Conservation (phyloP, 2,329 filamentous ascomycete genomes). For the Calonectria henricotiae region DNA sequence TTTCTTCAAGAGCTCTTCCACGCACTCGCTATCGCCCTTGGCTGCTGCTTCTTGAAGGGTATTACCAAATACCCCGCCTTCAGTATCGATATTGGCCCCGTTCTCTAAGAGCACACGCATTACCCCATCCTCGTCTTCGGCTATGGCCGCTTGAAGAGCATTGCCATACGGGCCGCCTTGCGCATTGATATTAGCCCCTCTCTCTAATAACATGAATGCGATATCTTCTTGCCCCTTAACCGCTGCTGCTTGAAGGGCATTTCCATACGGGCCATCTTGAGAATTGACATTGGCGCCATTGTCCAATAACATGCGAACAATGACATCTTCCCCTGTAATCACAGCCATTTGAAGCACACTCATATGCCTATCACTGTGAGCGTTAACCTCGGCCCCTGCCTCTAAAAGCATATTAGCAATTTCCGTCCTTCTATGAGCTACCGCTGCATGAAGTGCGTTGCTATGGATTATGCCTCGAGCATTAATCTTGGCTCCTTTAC, state of each 20-base stretch:
- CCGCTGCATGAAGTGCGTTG: background rate
- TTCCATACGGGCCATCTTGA: background rate
- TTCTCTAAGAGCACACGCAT: background rate
- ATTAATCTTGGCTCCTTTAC: background rate
- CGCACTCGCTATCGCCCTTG: background rate
- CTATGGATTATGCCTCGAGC: background rate
- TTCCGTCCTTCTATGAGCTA: background rate
- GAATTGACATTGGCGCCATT: background rate
- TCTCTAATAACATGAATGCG: no score
- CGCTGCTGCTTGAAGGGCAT: no score
- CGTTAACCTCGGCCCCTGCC: background rate
- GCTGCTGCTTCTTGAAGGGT: background rate
- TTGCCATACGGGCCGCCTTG: background rate
- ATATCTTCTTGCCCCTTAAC: no score
- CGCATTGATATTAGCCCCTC: no score
- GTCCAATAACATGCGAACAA: background rate
- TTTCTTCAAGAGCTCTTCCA: background rate
- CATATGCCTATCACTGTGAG: background rate
- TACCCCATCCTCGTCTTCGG: background rate
- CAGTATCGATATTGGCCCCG: background rate
- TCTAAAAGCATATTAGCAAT: background rate
- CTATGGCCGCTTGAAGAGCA: background rate
- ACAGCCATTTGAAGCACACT: background rate
- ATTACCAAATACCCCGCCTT: background rate
- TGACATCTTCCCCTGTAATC: background rate